Evolutionary conservation across 1,284 basidiomycete species (phyloP), one percentile per base, ranked within the genome.

Genomic region (Megacollybia platyphylla): DNA sequence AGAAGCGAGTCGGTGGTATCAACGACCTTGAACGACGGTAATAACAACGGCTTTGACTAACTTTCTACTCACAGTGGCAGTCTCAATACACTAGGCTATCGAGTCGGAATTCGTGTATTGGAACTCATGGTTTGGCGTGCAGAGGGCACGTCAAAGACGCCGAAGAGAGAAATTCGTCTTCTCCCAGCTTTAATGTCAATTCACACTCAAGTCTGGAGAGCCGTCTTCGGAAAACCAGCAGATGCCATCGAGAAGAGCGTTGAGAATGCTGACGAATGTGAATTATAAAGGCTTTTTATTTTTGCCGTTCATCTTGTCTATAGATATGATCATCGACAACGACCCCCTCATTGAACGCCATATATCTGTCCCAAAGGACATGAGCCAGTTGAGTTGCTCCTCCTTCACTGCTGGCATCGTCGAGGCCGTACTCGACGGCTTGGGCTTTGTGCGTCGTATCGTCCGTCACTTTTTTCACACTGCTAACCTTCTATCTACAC

Each of bases 241-340:
- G 96, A 97, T 57, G 89, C 85, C 1, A 79, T 98, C 39, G 93
- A 98, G 62, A 85, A 90, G 62, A 92, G 88, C 53, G 91, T 97
- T 0, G 92, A 97, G 59, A 88, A 93, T 44, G 79, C 85, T 26
- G 93, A 97, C 57, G 94, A 98, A 68, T 98, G 91, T 87, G 52
- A 47, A 83, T 65, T 36, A 44, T 42, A 41, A 32, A 29, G 39
- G 30, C 40, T 48, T 28, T 13, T 43, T 40, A 26, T 9, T 10
- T 24, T n/a, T 13, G 28, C 35, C 36, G 36, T 37, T 36, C 44
- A 45, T 42, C 35, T 42, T 32, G 39, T 28, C 37, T 32, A 8
- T 54, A 94, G 92, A 97, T 63, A 97, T 98, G 96, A 90, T 99
- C 50, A 87, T 94, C 47, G 88, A 96, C 67, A 97, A 99, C 57